Evolutionary conservation across 2,329 filamentous ascomycete genomes (phyloP).

Genomic region (Cordyceps militaris): DNA sequence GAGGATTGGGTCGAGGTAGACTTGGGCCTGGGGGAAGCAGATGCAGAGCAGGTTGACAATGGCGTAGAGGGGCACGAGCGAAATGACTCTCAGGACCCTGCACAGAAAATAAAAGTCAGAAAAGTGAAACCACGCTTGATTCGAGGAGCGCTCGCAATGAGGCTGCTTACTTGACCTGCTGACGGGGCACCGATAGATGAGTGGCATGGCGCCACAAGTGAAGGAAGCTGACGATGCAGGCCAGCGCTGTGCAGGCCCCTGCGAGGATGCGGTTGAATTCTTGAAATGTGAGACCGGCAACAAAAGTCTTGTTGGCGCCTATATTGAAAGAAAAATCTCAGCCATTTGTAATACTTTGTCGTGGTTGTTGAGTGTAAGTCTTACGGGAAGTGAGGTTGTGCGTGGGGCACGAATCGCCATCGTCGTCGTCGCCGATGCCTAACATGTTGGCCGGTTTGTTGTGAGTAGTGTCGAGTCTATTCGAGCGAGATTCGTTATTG

Average conservation of each 20-base stretch:
- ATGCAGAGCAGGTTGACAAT: constrained; percentile 33
- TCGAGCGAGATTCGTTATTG: not conserved
- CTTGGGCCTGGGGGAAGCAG: constrained; percentile 28
- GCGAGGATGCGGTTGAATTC: constrained; percentile 31
- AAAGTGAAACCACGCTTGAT: not conserved
- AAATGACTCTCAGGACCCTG: constrained; percentile 35
- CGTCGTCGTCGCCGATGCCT: constrained; percentile 11
- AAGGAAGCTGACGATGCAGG: constrained; percentile 22
- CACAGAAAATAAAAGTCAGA: not conserved
- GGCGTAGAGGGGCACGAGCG: constrained; percentile 34
- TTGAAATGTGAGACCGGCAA: constrained; percentile 13
- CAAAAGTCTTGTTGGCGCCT: constrained; percentile 9
- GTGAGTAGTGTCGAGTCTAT: not conserved
- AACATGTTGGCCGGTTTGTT: constrained; percentile 5
- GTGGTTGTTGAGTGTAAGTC: not conserved
- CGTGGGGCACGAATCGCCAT: constrained; percentile 4
- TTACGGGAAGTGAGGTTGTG: constrained; percentile 11
- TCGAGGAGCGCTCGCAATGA: not conserved
- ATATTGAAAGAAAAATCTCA: not conserved
- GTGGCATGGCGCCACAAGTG: constrained; percentile 30
- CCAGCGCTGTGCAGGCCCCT: constrained; percentile 26
- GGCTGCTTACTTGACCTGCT: constrained; percentile 31
- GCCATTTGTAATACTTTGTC: not conserved
- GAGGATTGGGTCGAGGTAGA: constrained; percentile 33
- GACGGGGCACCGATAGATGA: constrained; percentile 32